Percentiles rank a stretch among this genome's conserved stretches.
These are phyloP conservation scores for Dysphania ambrosioides DNA, from an alignment of 148 eudicot genomes.

Conservation along the genomic window DNA sequence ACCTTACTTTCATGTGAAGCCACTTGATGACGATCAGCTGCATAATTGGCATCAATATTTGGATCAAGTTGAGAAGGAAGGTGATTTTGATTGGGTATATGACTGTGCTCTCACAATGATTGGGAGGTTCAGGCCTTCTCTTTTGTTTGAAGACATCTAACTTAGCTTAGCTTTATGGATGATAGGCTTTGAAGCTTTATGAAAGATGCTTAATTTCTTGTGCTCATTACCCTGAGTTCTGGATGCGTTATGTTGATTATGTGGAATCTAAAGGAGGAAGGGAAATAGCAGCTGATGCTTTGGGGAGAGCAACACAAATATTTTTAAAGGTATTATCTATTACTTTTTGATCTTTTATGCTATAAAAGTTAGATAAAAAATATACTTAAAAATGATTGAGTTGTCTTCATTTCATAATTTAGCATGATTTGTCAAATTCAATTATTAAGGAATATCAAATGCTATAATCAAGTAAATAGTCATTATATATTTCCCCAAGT, in stretches of 20 bases:
- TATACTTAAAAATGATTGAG: too few relatives aligned
- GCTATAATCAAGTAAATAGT: too few relatives aligned
- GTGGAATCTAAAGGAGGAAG: conserved; percentile 78
- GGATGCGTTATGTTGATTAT: conserved; percentile 93
- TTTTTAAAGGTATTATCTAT: conserved; percentile 70
- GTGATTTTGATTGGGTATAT: conserved; percentile 85
- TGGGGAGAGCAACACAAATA: conserved; percentile 62
- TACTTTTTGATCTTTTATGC: neutral
- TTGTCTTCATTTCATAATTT: too few relatives aligned
- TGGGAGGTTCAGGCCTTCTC: conserved; percentile 17
- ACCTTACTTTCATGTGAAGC: conserved; percentile 59
- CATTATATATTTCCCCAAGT: too few relatives aligned
- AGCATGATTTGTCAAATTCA: too few relatives aligned
- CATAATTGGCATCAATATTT: conserved; percentile 81
- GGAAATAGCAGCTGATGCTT: conserved; percentile 66
- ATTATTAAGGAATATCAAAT: too few relatives aligned
- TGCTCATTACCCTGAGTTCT: conserved; percentile 81
- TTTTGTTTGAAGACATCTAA: conserved; percentile 17
- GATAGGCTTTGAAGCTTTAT: conserved; percentile 76
- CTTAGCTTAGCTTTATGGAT: conserved; percentile 18
- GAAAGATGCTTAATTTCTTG: conserved; percentile 90
- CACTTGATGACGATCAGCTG: conserved; percentile 66
- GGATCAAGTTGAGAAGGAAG: conserved; percentile 72
- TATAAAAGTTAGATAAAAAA: neutral
- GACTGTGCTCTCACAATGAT: conserved; percentile 13